Evolutionary conservation across 805 yeast genomes (phyloP).

Genomic region (Candida insectorum): DNA sequence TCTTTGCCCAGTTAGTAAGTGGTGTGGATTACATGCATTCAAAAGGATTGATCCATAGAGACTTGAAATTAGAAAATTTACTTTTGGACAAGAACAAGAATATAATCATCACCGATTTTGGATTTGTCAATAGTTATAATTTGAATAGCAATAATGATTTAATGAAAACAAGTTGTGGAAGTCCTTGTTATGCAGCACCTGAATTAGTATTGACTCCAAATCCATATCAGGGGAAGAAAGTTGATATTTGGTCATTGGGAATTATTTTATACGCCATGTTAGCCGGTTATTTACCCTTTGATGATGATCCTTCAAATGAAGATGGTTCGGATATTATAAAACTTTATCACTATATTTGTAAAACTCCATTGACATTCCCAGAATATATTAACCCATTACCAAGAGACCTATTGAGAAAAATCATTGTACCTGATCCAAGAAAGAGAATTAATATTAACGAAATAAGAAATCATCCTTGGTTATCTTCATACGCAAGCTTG

Average conservation of each 20-base stretch:
- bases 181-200: conserved; percentile 99
- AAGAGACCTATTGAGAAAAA: conserved; percentile 81
- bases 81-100: conserved; percentile 82
- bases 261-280: conserved; percentile 94
- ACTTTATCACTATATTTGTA: conserved; percentile 86
- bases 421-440: conserved; percentile 80
- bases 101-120: conserved; percentile 85
- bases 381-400: conserved; percentile 89
- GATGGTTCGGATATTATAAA: conserved; percentile 93
- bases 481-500: conserved; percentile 78
- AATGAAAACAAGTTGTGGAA: conserved; percentile 94
- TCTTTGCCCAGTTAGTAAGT: conserved; percentile 89
- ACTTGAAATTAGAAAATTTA: conserved; percentile 70
- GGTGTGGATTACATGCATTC: conserved; percentile 90
- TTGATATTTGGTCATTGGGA: conserved; percentile 97
- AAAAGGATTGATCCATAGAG: conserved; percentile 77
- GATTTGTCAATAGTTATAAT: conserved; percentile 85
- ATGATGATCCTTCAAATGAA: conserved; percentile 95
- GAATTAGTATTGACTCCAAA: conserved; percentile 85
- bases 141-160: conserved; percentile 53
- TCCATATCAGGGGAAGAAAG: conserved; percentile 89
- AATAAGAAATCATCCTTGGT: conserved; percentile 83
- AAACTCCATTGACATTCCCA: conserved; percentile 91
- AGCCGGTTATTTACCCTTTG: conserved; percentile 96
- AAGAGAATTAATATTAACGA: conserved; percentile 66